These are phyloP conservation scores for Ceratobasidium sp. DNA, from an alignment of 1,284 basidiomycete genomes.

Conservation along the genomic window DNA sequence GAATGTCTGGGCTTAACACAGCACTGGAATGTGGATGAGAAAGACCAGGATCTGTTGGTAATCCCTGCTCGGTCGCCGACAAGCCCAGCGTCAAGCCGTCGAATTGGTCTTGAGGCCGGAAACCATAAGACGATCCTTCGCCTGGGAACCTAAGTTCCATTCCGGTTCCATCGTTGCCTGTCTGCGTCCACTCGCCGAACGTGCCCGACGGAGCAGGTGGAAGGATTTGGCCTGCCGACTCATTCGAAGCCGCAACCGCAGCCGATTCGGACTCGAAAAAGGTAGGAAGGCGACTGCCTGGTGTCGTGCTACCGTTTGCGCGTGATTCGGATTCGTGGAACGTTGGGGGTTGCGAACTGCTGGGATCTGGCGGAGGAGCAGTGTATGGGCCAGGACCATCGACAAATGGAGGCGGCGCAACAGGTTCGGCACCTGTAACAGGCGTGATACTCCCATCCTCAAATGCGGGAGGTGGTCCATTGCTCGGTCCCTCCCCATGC, in stretches of 20 bases:
- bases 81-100: slow-evolving; percentile 76
- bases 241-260: slow-evolving; percentile 50
- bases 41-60: slow-evolving; percentile 56
- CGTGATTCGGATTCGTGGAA: slow-evolving; percentile 43
- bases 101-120: slow-evolving; percentile 72
- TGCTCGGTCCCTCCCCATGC: slow-evolving; percentile 58
- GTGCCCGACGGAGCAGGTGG: slow-evolving; percentile 39
- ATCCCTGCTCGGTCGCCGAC: slow-evolving; percentile 69
- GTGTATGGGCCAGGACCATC: slow-evolving; percentile 54
- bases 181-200: slow-evolving; percentile 30
- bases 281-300: slow-evolving; percentile 68
- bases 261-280: slow-evolving; percentile 80
- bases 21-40: slow-evolving; percentile 27
- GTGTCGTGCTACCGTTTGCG: slow-evolving; percentile 55
- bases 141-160: slow-evolving; percentile 61
- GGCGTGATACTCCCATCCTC: slow-evolving; percentile 66
- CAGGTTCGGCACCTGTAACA: neutral
- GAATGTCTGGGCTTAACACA: slow-evolving; percentile 25
- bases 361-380: slow-evolving; percentile 26
- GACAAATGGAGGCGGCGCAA: slow-evolving; percentile 75
- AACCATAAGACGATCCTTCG: slow-evolving; percentile 78
- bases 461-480: slow-evolving; percentile 76
- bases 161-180: neutral
- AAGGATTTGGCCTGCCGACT: slow-evolving; percentile 44
- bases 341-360: slow-evolving; percentile 29